phyloP scores from a whole-genome alignment of 2,329 filamentous ascomycete species.

The Exophiala calicioides region DNA sequence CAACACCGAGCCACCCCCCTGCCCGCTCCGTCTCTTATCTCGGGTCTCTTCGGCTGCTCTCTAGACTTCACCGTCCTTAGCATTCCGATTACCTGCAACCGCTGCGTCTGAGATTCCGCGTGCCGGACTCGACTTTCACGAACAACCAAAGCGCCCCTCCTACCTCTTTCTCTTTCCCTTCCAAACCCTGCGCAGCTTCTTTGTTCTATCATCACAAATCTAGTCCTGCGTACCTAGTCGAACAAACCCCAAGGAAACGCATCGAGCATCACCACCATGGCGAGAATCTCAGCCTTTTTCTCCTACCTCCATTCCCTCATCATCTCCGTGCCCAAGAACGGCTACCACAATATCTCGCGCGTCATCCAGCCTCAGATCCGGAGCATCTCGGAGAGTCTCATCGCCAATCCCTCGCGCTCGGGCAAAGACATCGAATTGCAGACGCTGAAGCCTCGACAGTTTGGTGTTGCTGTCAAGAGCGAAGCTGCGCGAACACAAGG shows the following conservation, averaged over 20 bases:
- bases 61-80: too few species aligned
- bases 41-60: too few species aligned
- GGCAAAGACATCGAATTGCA: constrained; percentile 18
- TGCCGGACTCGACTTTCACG: too few species aligned
- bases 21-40: too few species aligned
- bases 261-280: constrained; percentile 17
- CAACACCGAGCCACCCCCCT: too few species aligned
- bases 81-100: too few species aligned
- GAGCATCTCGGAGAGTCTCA: constrained; percentile 28
- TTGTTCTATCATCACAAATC: too few species aligned
- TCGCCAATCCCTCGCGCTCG: constrained; percentile 7
- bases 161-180: too few species aligned
- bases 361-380: constrained; percentile 31
- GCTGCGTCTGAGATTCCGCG: too few species aligned
- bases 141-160: too few species aligned
- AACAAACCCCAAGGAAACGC: not conserved
- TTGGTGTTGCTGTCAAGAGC: not conserved
- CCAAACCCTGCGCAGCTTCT: too few species aligned
- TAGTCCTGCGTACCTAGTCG: too few species aligned
- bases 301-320: constrained; percentile 29
- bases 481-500: not conserved
- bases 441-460: constrained; percentile 6
- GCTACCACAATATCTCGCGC: constrained; percentile 32
- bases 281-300: constrained; percentile 26
- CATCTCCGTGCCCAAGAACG: constrained; percentile 28